Evolutionary conservation across 345 rosid genomes (phyloP), one percentile per base, ranked within the genome.

Genomic region (Balakata baccata): DNA sequence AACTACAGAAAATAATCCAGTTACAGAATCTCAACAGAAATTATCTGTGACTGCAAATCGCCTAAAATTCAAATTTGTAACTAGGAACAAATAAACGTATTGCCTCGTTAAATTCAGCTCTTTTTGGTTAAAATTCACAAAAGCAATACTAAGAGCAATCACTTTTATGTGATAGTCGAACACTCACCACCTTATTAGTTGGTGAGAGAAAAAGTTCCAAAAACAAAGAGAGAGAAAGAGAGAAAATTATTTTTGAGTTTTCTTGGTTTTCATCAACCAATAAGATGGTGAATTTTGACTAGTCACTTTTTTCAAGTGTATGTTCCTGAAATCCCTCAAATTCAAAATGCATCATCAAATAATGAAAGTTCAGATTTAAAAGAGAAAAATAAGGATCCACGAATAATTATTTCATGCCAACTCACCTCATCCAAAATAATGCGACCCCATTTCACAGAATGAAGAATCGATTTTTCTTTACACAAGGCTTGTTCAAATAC

Each of bases 371-470:
- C 59, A 67, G 11, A 50, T 18, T 12, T 45, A 51, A n/a, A 37
- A 18, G 50, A 37, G 14, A 3, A 64, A 63, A 37, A 62, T 51
- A 34, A 22, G 25, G 6, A 53, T n/a, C 43, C 11, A 50, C 23
- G 52, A 38, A 69, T 49, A 38, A 11, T 34, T 29, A 63, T 3
- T 9, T 60, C 58, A 12, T 46, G 59, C 56, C 74, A 39, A 75
- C 88, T 72, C 25, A 95, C 99, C 93, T 95, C 99, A 75, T 95
- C 98, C 85, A 95, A 81, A 74, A 94, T 90, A 71, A 95, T 87
- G 57, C 98, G 90, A 51, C 85, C 78, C 99, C 99, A 95, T 59
- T 80, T 87, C 80, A 95, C 75, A 60, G 96, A 87, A 66, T 95
- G 97, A 83, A 91, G 71, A 83, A 79, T 75, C 52, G 98, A 92